These are phyloP conservation scores for Eucalyptus camaldulensis DNA, from an alignment of 345 rosid species.

Conservation along the genomic window DNA sequence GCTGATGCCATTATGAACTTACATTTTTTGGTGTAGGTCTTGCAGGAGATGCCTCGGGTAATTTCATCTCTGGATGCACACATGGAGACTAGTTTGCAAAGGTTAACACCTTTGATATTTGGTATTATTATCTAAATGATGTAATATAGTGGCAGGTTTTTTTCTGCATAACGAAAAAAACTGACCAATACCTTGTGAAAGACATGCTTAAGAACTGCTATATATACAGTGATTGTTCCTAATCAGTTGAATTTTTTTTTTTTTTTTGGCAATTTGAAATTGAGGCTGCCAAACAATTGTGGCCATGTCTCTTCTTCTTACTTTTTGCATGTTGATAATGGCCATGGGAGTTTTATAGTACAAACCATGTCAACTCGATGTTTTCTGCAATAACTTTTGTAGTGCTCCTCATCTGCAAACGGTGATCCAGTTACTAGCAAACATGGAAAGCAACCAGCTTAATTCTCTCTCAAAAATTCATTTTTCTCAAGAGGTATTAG, in stretches of 20 bases:
- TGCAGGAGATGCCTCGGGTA: constrained; percentile 69
- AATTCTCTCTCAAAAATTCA: constrained; percentile 20
- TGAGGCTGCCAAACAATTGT: neutral
- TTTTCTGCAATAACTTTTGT: constrained; percentile 1
- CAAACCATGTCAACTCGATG: neutral
- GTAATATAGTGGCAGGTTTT: rapidly evolving
- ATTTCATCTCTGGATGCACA: constrained; percentile 74
- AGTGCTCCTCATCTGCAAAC: constrained; percentile 48
- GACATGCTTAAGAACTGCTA: neutral
- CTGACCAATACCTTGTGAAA: neutral
- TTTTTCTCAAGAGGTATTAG: neutral
- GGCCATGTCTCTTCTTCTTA: neutral
- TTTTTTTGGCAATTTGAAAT: neutral
- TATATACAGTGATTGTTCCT: neutral
- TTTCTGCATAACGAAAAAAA: neutral
- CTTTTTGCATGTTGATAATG: neutral
- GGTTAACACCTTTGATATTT: constrained; percentile 14
- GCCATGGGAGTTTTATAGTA: neutral
- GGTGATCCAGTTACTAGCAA: constrained; percentile 33
- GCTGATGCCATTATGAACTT: neutral
- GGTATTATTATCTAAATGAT: neutral
- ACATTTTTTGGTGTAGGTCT: constrained; percentile 16
- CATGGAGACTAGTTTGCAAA: constrained; percentile 55
- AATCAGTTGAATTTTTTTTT: neutral
- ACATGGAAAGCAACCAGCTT: constrained; percentile 52